Conservation (phyloP, 2,329 filamentous ascomycete species). For the Ophiostoma tasmaniense region DNA sequence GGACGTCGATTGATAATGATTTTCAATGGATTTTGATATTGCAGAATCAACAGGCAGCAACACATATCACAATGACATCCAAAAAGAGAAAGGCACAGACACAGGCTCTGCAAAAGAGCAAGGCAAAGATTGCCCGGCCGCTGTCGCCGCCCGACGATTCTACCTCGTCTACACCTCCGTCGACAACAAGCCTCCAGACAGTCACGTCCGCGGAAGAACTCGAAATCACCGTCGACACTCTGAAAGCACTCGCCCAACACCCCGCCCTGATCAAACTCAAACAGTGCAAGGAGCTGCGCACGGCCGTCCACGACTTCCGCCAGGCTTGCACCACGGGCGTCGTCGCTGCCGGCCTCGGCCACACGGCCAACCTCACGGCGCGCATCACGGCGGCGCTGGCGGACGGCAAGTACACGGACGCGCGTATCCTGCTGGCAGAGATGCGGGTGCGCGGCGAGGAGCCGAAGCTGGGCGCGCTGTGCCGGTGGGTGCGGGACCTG, state of each 20-base stretch:
- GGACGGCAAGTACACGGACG: slow-evolving; percentile 58
- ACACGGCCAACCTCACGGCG: slow-evolving; percentile 60
- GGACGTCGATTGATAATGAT: background rate
- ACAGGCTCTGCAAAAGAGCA: background rate
- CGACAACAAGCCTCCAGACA: slow-evolving; percentile 38
- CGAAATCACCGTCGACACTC: slow-evolving; percentile 57
- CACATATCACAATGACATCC: background rate
- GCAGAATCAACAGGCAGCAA: too few relatives aligned
- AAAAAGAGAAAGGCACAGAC: slow-evolving; percentile 7
- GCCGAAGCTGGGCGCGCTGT: slow-evolving; percentile 59
- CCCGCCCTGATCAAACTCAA: slow-evolving; percentile 60
- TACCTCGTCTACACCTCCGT: background rate
- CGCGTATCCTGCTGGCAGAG: slow-evolving; percentile 56
- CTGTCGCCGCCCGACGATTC: background rate
- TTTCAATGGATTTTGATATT: too few relatives aligned
- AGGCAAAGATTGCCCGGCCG: background rate
- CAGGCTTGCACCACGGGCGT: slow-evolving; percentile 60
- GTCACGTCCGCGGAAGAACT: slow-evolving; percentile 57
- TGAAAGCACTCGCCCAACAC: slow-evolving; percentile 48
- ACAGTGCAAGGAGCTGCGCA: slow-evolving; percentile 56
- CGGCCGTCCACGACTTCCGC: slow-evolving; percentile 60
- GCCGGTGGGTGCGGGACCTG: slow-evolving; percentile 63
- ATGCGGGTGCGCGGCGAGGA: slow-evolving; percentile 59
- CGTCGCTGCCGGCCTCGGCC: slow-evolving; percentile 51
- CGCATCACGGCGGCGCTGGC: slow-evolving; percentile 57